Base-by-base conservation (phyloP, 208 protist species). In the Acanthamoeba royreba region DNA sequence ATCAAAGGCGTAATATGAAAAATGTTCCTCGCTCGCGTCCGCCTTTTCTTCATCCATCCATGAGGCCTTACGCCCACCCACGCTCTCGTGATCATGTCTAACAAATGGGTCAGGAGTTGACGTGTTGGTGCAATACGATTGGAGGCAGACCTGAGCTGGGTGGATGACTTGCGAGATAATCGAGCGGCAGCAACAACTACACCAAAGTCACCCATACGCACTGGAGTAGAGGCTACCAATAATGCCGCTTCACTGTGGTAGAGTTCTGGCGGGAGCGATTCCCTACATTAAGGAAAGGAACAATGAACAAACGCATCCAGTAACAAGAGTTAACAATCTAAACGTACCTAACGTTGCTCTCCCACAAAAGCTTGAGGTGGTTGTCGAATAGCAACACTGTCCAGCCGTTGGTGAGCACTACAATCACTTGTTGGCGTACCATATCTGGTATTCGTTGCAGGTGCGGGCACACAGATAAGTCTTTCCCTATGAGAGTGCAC, bases 1-100 rank as follows among this genome's bases (percentile, higher is more conserved):
- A 90, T 95, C 90, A 46, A 94, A 94, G 66, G 93, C 93, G 88
- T 58, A 94, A 72, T 93, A 96, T 19, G 92, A 94, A 28, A 96
- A 96, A 42, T 96, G 95, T 33, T 79, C 52, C 17, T 69, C 86
- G 43, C 31, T 49, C 38, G 47, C 55, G 33, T 94, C 94, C 15
- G 11, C 17, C n/a, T 92, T 72, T 38, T 58, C 38, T 22, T 72
- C 58, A n/a, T 90, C 83, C 83, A 31, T 9, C 46, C 53, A 85
- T n/a, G 74, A 85, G 25, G 74, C 43, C 43, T 85, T 85, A 7
- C 74, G 74, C 25, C 43, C 40, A 5, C 42, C 74, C 3, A n/a
- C 25, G 22, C 49, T 22, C 4, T 13, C 43, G 43, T 85, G 74
- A 11, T 85, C 43, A 45, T 85, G 74, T 28, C 74, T 85, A 31